Base-by-base conservation (phyloP, 2,329 filamentous ascomycete genomes). In the Coniochaeta sp. region DNA sequence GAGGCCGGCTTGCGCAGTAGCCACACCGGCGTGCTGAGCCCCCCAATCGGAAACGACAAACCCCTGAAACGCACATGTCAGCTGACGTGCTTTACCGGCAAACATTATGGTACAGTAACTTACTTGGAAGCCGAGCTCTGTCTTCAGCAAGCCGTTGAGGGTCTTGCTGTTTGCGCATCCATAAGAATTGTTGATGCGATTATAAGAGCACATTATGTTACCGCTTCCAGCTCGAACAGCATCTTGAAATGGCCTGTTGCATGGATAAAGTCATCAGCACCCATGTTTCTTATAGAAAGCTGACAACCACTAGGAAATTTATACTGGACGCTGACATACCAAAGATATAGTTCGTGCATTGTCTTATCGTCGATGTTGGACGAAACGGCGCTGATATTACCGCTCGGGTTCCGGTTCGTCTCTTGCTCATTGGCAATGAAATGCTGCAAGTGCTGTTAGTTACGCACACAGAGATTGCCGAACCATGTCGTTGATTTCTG, bases 361-460 rank as follows among this genome's bases (percentile, higher is more conserved):
- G 80, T 79, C 52, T 74, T 71, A 58, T 85, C 82, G 51, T 84
- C 80, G 18, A 85, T 74, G 50, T 85, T 85, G 6, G 60, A 60
- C 24, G 63, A 65, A 1, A 67, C 62, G 0, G 65, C 50, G 28
- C 61, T 78, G 4, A 78, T 74, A 42, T 83, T 75, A 12, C 60
- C 63, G 47, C 76, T 9, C 69, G 81, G 86, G 78, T 69, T 86
- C 70, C 76, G 88, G 76, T 75, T 70, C 4, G 71, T 84, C 65
- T 95, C 89, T 64, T 95, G 90, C 67, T 95, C 89, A 56, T 75
- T 91, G 50, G 72, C 78, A 14, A 91, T 73, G 46, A 76, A 89
- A 61, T 92, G 88, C 71, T 42, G 22, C n/a, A n/a, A n/a, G n/a
- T n/a, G n/a, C n/a, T n/a, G n/a, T n/a, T n/a, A n/a, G n/a, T n/a